Evolutionary conservation across 2,329 filamentous ascomycete genomes (phyloP), one percentile per base, ranked within the genome.

Genomic region (Penicillium sp.): DNA sequence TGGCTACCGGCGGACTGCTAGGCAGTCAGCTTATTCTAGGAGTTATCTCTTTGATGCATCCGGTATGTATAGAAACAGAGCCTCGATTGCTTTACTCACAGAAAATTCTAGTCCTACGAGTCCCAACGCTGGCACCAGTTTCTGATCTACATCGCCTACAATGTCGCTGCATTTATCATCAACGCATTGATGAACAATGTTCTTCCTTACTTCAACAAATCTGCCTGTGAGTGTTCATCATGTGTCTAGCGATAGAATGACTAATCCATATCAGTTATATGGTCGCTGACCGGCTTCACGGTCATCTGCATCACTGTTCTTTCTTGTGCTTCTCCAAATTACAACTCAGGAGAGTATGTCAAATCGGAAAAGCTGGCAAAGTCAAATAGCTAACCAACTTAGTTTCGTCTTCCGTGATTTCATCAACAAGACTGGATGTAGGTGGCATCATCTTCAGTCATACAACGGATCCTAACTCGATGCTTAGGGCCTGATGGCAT

Each of bases 261-360:
- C 39, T 42, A 16, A 48, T 27, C 7, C 6, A 15, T 12, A 9
- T 11, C n/a, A 11, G 10, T 87, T 48, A 72, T 79, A 34, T 87
- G 82, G 83, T 83, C 78, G 2, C 67, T 87, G 2, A 61, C 70
- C 1, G 84, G 84, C 0, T 85, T 87, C 48, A 64, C 75, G 29
- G 67, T 86, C 40, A 84, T 87, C 47, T 82, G 71, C 45, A 83
- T 85, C 45, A 83, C 82, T 0, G 69, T 84, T 0, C 64, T 88
- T 32, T 72, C 80, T 3, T 84, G 79, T 52, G 71, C 80, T 0
- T 74, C 81, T 2, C 80, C 80, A 0, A 67, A 80, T 47, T 86
- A 76, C 53, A 79, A 79, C 50, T 74, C 71, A 6, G 82, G 71
- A 11, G 59, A 71, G 7, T 84, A 82, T 35, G 82, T 45, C 16